Evolutionary conservation across 139 green algal genomes (phyloP).

Genomic region (Chlamydomonas eustigma): DNA sequence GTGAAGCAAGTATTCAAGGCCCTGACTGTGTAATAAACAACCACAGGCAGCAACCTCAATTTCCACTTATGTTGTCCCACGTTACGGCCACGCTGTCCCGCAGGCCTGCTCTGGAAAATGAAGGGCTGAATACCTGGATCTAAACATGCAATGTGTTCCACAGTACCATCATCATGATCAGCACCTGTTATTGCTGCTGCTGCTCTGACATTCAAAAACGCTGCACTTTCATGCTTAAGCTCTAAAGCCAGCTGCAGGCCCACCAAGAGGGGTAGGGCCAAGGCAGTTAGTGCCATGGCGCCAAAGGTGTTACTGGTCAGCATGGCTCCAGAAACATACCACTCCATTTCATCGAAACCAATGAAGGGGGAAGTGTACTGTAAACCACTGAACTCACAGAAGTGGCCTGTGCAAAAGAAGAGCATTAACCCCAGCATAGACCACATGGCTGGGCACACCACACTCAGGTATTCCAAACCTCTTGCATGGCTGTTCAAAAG

Average conservation of each 20-base stretch:
- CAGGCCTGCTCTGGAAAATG: too few relatives aligned
- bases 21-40: neutral
- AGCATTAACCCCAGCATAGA: slow-evolving; percentile 8
- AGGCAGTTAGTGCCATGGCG: slow-evolving; percentile 9
- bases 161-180: neutral
- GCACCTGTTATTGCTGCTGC: neutral
- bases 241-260: neutral
- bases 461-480: neutral
- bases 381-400: slow-evolving; percentile 87
- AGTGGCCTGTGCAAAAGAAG: slow-evolving; percentile 83
- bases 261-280: neutral
- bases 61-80: neutral
- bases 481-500: neutral
- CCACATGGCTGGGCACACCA: neutral
- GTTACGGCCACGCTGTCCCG: neutral
- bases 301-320: slow-evolving; percentile 81
- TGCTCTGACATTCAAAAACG: neutral
- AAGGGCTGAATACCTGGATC: neutral
- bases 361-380: slow-evolving; percentile 85
- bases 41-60: neutral
- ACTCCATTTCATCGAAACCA: slow-evolving; percentile 72
- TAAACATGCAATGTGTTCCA: neutral
- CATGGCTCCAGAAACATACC: slow-evolving; percentile 41
- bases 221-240: too few relatives aligned
- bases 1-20: slow-evolving; percentile 20